Base-by-base conservation (phyloP, 176 grass and related monocot genomes). In the Rhynchospora pubera region DNA sequence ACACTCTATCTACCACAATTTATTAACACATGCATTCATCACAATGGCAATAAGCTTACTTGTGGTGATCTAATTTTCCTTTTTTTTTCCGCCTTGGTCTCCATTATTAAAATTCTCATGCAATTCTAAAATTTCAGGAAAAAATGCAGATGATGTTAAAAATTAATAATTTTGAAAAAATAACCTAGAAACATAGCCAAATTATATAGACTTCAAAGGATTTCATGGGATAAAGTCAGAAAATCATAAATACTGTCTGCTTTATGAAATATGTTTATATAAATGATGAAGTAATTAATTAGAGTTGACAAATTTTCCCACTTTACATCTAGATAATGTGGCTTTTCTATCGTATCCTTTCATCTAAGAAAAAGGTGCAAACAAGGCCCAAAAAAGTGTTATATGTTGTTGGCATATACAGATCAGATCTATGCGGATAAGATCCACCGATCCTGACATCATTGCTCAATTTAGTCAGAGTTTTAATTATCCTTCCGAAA, bases 391-490 rank as follows among this genome's bases (percentile, higher is more conserved):
- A 44, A 2, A 82, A 66, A 65, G 59, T 82, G 22, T 63, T 52
- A 65, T 66, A 9, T 66, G 19, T 82, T 82, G 79, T 82, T 82
- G 79, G 56, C 79, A 24, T 47, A 28, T 82, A 66, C 44, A 65
- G 60, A 82, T 82, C 60, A 82, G 58, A 82, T 82, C 42, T 66
- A 21, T 51, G 32, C 12, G 79, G 78, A 82, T 82, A 82, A 82
- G 79, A 82, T 82, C 62, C 79, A 19, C 79, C 66, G 59, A 48
- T 50, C 51, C 57, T 70, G 66, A 69, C 65, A 69, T 45, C 65
- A 68, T 32, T 19, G 66, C 16, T 69, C 16, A 30, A 45, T 45
- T 51, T 75, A 26, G 71, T 75, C 66, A 13, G 19, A 23, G 48
- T 56, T 47, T 52, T 76, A 8, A 55, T 79, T 79, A 57, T 79